Evolutionary conservation across 768 basidiomycete genomes (phyloP).

Genomic region (Panaeolus papilionaceus): DNA sequence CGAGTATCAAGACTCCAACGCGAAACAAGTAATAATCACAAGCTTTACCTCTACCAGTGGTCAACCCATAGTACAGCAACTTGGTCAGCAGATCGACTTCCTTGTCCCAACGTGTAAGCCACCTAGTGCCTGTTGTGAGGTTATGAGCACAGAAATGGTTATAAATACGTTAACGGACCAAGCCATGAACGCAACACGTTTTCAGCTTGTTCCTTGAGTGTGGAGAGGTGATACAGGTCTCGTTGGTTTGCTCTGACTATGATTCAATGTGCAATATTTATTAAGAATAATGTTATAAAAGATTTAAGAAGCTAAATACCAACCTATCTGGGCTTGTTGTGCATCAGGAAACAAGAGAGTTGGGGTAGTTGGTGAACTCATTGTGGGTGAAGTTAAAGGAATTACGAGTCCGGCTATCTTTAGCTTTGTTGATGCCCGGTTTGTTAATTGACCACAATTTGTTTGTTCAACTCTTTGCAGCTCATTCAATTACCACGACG

Average conservation of each 20-base stretch:
- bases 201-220: conserved; percentile 78
- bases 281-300: not conserved
- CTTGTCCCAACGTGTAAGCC: conserved; percentile 81
- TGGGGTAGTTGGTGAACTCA: conserved; percentile 25
- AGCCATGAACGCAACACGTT: conserved; percentile 78
- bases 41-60: conserved; percentile 71
- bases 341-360: conserved; percentile 66
- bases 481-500: conserved; percentile 24
- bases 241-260: conserved; percentile 87
- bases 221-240: conserved; percentile 78
- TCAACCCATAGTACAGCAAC: conserved; percentile 75
- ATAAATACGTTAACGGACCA: conserved; percentile 49
- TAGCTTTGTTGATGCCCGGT: conserved; percentile 27
- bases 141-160: conserved; percentile 13
- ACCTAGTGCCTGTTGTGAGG: conserved; percentile 67
- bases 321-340: conserved; percentile 88
- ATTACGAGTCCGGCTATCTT: conserved; percentile 8
- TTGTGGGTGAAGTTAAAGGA: conserved; percentile 21
- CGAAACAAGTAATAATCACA: conserved; percentile 5
- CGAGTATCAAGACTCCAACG: conserved; percentile 8
- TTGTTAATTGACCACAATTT: conserved; percentile 21
- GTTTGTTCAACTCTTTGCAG: conserved; percentile 17
- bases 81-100: conserved; percentile 77
- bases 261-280: conserved; percentile 14
- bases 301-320: conserved; percentile 33